Evolutionary conservation across 1,139 yeast genomes (phyloP).

Genomic region (Barnettozyma hawaiiensis): DNA sequence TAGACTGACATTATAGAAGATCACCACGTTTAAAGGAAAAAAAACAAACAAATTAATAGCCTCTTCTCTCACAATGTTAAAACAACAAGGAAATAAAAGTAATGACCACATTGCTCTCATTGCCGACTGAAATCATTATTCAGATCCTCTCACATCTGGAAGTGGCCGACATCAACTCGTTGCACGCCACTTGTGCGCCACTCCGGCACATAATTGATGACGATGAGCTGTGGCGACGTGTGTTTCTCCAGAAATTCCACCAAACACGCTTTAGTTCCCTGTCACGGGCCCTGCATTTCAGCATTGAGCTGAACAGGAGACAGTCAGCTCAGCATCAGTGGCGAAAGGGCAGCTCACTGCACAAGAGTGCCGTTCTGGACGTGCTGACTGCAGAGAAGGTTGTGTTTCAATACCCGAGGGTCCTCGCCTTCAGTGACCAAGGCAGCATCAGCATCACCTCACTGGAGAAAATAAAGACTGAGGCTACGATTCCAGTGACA

Average conservation of each 20-base stretch:
- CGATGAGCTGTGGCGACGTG: constrained; percentile 55
- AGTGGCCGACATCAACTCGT: constrained; percentile 43
- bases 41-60: no score
- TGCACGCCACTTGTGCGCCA: constrained; percentile 48
- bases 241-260: constrained; percentile 44
- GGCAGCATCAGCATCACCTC: constrained; percentile 32
- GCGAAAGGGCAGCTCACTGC: constrained; percentile 43
- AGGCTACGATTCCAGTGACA: constrained; percentile 30
- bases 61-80: no score
- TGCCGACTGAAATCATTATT: constrained; percentile 57
- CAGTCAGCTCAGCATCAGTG: constrained; percentile 41
- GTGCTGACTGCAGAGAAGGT: constrained; percentile 25
- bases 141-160: constrained; percentile 52
- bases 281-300: constrained; percentile 48
- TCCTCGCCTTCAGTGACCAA: constrained; percentile 31
- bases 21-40: not conserved
- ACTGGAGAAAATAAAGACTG: constrained; percentile 25
- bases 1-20: not conserved
- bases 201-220: constrained; percentile 51
- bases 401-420: constrained; percentile 31
- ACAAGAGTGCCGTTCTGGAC: constrained; percentile 29
- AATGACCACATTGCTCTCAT: constrained; percentile 24
- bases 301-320: constrained; percentile 50
- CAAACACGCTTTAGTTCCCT: constrained; percentile 49
- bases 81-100: no score